A percentile compares a stretch with the other conserved stretches of the same genome.
Evolutionary conservation across 306 rosid genomes (phyloP).

Genomic region (Heteromeles arbutifolia): DNA sequence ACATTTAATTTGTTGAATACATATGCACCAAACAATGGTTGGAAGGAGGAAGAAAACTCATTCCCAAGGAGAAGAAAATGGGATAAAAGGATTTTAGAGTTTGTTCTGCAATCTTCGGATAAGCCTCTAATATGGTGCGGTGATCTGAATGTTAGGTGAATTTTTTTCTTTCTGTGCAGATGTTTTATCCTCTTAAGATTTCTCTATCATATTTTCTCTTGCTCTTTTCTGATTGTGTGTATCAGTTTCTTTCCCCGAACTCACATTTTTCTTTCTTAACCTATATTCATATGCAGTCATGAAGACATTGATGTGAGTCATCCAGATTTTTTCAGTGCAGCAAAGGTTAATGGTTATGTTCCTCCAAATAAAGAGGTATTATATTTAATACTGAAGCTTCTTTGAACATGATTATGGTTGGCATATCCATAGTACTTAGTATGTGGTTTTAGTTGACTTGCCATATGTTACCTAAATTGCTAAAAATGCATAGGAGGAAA

Average conservation of each 20-base stretch:
- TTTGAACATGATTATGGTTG: constrained; percentile 14
- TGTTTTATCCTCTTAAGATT: constrained; percentile 15
- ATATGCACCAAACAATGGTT: constrained; percentile 89
- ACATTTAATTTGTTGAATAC: constrained; percentile 73
- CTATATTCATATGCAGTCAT: constrained; percentile 61
- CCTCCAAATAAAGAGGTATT: constrained; percentile 88
- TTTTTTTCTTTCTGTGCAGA: constrained; percentile 6
- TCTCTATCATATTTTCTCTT: constrained; percentile 1
- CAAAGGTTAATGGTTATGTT: constrained; percentile 70
- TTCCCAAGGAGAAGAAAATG: constrained; percentile 94
- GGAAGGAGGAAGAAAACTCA: constrained; percentile 95
- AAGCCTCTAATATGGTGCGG: constrained; percentile 98
- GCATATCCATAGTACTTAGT: background rate
- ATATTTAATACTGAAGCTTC: constrained; percentile 19
- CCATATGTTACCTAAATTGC: background rate
- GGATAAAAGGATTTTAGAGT: constrained; percentile 88
- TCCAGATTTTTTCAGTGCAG: constrained; percentile 86
- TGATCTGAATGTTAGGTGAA: constrained; percentile 92
- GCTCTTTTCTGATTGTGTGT: background rate
- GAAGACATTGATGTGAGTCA: constrained; percentile 97
- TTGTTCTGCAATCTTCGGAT: constrained; percentile 66
- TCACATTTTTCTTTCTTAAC: background rate
- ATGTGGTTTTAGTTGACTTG: background rate
- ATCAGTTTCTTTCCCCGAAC: background rate
- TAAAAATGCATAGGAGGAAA: background rate